Base-by-base conservation (phyloP, 208 protist genomes). In the Trypanosoma lewisi region DNA sequence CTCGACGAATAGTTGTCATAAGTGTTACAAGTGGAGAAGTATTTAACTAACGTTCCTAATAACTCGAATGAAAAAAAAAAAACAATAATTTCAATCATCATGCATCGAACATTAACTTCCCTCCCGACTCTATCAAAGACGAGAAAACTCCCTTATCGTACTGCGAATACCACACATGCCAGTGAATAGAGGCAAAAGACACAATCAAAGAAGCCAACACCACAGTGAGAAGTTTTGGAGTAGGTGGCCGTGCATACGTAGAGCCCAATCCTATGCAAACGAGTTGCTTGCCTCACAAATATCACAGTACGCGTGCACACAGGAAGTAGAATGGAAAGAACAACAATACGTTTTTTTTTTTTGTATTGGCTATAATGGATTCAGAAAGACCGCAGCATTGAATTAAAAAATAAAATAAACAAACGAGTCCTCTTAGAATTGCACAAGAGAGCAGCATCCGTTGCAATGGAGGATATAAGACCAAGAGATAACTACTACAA, bases 241-340 rank as follows among this genome's bases (percentile, higher is more conserved):
- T 75, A 8, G 75, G 67, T 0, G 82, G 55, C 4, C 45, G 42
- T 0, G 66, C 21, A 66, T 78, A 86, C 12, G 81, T 81, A n/a
- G 81, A 67, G 1, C 84, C 84, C 79, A 78, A 91, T 0, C 80
- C 84, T 57, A 91, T 54, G 11, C 64, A 66, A 8, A 87, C 58
- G 37, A 87, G 62, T 78, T 87, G 61, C 55, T 23, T 82, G 75
- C 54, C 70, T 34, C 54, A 73, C 69, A 41, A 80, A 83, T 19
- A 74, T 28, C n/a, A 75, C 60, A 7, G 73, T 59, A 25, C 51
- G 44, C 5, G 66, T 48, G 12, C 55, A 48, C 6, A 82, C 69
- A 4, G 19, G 16, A 3, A 90, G 37, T 8, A 82, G 60, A 37
- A 74, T 2, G 21, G 70, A 69, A 64, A 33, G n/a, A 41, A 64